Percentiles rank a stretch among this genome's conserved stretches.
Conservation (phyloP, 768 basidiomycete genomes). For the Leccinum subtestaceum region DNA sequence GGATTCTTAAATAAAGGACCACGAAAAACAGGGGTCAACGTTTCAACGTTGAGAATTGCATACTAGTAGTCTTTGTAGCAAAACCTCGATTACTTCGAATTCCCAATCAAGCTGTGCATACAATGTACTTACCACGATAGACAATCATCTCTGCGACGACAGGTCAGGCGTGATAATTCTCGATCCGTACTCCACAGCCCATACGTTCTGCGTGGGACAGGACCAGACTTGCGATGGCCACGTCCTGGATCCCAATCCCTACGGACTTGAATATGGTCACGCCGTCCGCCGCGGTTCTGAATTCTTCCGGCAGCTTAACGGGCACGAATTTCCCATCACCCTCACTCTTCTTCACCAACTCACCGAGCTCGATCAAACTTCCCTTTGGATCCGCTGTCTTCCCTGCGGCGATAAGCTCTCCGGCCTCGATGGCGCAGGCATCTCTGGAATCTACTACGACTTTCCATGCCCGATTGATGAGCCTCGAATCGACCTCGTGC, state of each 20-base stretch:
- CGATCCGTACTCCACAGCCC: slow-evolving; percentile 49
- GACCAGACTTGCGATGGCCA: slow-evolving; percentile 71
- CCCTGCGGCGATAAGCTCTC: slow-evolving; percentile 62
- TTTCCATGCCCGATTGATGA: slow-evolving; percentile 53
- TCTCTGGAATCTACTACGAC: slow-evolving; percentile 73
- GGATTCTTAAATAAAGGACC: not conserved
- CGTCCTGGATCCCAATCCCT: slow-evolving; percentile 84
- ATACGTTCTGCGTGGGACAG: slow-evolving; percentile 56
- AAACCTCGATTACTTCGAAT: not conserved
- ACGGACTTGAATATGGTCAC: slow-evolving; percentile 88
- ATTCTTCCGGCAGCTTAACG: slow-evolving; percentile 8
- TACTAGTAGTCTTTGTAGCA: too few relatives aligned
- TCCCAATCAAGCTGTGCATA: too few relatives aligned
- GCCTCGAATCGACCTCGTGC: slow-evolving; percentile 64
- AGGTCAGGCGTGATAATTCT: slow-evolving; percentile 39
- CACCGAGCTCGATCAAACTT: slow-evolving; percentile 67
- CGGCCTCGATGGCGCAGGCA: slow-evolving; percentile 75
- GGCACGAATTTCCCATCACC: slow-evolving; percentile 9
- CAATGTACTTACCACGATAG: not conserved
- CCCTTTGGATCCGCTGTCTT: slow-evolving; percentile 39
- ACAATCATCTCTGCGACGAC: not conserved
- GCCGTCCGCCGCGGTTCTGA: slow-evolving; percentile 34
- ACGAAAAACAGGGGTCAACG: not conserved
- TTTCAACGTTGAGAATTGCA: too few relatives aligned
- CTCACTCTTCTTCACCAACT: slow-evolving; percentile 39